Percentiles rank a stretch among this genome's conserved stretches.
These are phyloP conservation scores for Termitomyces sp. DNA, from an alignment of 1,284 basidiomycete genomes.

Conservation along the genomic window DNA sequence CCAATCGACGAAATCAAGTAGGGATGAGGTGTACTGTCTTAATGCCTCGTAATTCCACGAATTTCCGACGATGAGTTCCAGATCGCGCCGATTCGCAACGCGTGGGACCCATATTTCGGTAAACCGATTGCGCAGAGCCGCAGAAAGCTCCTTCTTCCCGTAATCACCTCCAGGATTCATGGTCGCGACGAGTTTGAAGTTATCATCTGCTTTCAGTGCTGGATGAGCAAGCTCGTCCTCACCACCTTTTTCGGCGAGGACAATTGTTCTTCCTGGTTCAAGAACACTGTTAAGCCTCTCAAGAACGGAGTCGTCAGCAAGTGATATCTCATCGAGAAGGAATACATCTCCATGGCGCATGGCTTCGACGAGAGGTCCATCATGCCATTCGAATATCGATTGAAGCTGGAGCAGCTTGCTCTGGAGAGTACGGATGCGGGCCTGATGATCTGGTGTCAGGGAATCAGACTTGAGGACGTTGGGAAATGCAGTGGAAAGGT, in stretches of 20 bases:
- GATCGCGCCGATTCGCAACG: conserved; percentile 72
- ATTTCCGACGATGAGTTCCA: conserved; percentile 74
- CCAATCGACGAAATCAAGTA: conserved; percentile 86
- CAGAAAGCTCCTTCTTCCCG: conserved; percentile 98
- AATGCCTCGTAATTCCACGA: conserved; percentile 68
- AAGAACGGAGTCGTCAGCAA: conserved; percentile 97
- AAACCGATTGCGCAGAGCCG: conserved; percentile 95
- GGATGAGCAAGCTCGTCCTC: conserved; percentile 71
- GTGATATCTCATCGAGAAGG: conserved; percentile 94
- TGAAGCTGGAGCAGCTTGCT: conserved; percentile 44
- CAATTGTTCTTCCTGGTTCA: conserved; percentile 85
- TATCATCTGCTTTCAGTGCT: conserved; percentile 56
- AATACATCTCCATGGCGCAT: conserved; percentile 88
- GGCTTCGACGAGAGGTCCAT: conserved; percentile 90
- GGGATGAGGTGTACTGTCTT: conserved; percentile 50
- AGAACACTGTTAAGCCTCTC: conserved; percentile 97
- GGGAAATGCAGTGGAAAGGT: conserved; percentile 35
- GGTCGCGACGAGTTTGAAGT: conserved; percentile 92
- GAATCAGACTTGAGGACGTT: conserved; percentile 30
- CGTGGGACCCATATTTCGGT: conserved; percentile 99
- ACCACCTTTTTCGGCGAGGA: conserved; percentile 85
- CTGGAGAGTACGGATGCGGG: conserved; percentile 38
- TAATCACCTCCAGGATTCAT: conserved; percentile 99
- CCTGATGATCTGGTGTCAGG: conserved; percentile 27
- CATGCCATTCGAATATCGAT: conserved; percentile 95